These are phyloP conservation scores for Hsuehochloa calcarea DNA, from an alignment of 176 grass and related monocot species.

Conservation along the genomic window DNA sequence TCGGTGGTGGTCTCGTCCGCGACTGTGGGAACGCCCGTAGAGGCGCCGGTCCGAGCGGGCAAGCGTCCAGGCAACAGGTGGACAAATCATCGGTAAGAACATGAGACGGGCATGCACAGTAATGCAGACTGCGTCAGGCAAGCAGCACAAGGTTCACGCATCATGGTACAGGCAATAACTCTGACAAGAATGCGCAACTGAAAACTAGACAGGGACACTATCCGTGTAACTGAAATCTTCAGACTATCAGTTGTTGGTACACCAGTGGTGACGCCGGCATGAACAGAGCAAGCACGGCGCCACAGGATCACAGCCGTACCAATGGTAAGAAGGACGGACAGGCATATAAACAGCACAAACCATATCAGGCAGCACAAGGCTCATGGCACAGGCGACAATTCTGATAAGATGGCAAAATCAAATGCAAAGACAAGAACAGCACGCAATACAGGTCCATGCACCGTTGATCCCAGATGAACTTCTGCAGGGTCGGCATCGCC, in stretches of 20 bases:
- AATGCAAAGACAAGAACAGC: background rate
- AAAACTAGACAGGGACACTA: background rate
- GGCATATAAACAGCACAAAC: background rate
- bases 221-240: background rate
- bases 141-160: background rate
- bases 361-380: background rate
- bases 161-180: background rate
- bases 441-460: background rate
- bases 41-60: background rate
- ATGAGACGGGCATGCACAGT: background rate
- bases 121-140: background rate
- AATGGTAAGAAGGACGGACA: background rate
- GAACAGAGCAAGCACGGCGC: background rate
- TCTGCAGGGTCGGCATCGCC: background rate
- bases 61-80: background rate
- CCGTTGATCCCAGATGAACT: background rate
- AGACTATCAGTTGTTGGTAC: background rate
- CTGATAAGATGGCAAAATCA: background rate
- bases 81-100: background rate
- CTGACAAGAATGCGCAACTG: background rate
- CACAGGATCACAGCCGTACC: background rate
- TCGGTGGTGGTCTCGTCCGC: background rate
- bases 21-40: background rate
- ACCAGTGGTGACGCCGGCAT: background rate
- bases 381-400: background rate